A percentile compares a stretch with the other conserved stretches of the same genome.
These are phyloP conservation scores for Thermochaetoides thermophila DNA, from an alignment of 495 filamentous ascomycete species.

Conservation along the genomic window DNA sequence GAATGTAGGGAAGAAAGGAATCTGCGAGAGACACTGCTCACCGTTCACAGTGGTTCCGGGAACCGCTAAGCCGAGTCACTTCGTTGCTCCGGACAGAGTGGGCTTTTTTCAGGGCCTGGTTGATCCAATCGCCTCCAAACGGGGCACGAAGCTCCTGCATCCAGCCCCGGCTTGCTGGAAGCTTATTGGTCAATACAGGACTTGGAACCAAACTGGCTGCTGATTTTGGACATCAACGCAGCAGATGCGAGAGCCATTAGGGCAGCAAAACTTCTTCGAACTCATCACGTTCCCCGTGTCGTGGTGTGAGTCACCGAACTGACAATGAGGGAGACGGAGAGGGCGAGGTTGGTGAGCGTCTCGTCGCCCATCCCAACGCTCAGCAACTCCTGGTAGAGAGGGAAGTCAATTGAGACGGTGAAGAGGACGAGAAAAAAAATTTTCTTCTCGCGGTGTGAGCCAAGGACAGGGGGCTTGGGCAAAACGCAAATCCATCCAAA, in stretches of 20 bases:
- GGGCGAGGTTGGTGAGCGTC: slow-evolving; percentile 2
- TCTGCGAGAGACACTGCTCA: neutral
- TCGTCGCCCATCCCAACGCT: slow-evolving; percentile 6
- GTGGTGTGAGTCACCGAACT: slow-evolving; percentile 21
- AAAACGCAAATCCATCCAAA: slow-evolving; percentile 10
- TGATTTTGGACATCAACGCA: slow-evolving; percentile 36
- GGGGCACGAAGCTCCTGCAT: slow-evolving; percentile 22
- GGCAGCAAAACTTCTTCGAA: slow-evolving; percentile 23
- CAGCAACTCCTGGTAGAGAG: slow-evolving; percentile 8
- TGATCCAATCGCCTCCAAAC: slow-evolving; percentile 16
- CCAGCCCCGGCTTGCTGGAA: slow-evolving; percentile 15
- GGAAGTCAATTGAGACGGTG: slow-evolving; percentile 17
- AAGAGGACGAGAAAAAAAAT: slow-evolving; percentile 16
- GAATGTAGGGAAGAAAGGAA: neutral
- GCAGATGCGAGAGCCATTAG: slow-evolving; percentile 19
- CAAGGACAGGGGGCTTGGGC: slow-evolving; percentile 10
- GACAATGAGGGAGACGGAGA: slow-evolving; percentile 4
- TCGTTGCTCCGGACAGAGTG: slow-evolving; percentile 3
- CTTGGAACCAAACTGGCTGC: slow-evolving; percentile 17
- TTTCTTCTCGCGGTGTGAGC: slow-evolving; percentile 20
- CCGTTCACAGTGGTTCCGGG: slow-evolving; percentile 3
- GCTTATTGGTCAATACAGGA: slow-evolving; percentile 26
- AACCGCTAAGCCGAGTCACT: slow-evolving; percentile 5
- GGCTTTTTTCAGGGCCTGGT: neutral
- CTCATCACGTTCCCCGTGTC: slow-evolving; percentile 15